Evolutionary conservation across 2,329 filamentous ascomycete genomes (phyloP).

Genomic region (Ophiostoma montium): DNA sequence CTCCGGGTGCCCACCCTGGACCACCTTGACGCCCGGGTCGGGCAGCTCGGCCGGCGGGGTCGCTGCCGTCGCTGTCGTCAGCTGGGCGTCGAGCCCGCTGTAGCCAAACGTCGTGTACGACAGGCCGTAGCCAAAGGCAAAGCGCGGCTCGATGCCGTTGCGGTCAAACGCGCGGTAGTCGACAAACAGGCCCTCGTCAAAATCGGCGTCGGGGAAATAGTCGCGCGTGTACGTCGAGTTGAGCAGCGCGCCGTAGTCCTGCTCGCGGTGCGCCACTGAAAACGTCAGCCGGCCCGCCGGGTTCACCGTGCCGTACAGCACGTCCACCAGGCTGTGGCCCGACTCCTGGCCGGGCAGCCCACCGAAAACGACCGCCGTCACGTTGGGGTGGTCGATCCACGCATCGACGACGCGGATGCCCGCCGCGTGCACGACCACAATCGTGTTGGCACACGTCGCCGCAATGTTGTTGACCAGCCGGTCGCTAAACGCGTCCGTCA

Average conservation of each 20-base stretch:
- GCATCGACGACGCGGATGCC: slow-evolving; percentile 33
- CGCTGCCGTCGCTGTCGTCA: slow-evolving; percentile 28
- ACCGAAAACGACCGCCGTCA: slow-evolving; percentile 36
- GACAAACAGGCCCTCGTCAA: slow-evolving; percentile 61
- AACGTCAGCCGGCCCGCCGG: slow-evolving; percentile 31
- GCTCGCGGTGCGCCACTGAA: slow-evolving; percentile 27
- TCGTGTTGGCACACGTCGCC: slow-evolving; percentile 38
- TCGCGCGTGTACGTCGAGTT: slow-evolving; percentile 5
- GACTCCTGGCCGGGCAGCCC: slow-evolving; percentile 39
- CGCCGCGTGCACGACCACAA: slow-evolving; percentile 51
- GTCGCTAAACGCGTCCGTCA: slow-evolving; percentile 57
- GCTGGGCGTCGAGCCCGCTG: slow-evolving; percentile 27
- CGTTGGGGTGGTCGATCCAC: slow-evolving; percentile 36
- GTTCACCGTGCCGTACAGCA: slow-evolving; percentile 31
- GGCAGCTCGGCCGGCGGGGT: slow-evolving; percentile 28
- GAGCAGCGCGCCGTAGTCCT: slow-evolving; percentile 24
- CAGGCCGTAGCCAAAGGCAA: slow-evolving; percentile 64
- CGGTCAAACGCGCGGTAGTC: slow-evolving; percentile 61
- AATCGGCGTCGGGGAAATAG: slow-evolving; percentile 47
- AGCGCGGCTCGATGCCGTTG: slow-evolving; percentile 48
- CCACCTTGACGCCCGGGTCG: slow-evolving; percentile 3
- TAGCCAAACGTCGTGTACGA: slow-evolving; percentile 64
- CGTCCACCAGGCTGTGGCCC: slow-evolving; percentile 27
- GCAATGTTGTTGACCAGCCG: slow-evolving; percentile 39
- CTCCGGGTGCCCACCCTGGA: slow-evolving; percentile 11